These are phyloP conservation scores for Irpex rosettiformis DNA, from an alignment of 1,284 basidiomycete genomes.

Conservation along the genomic window DNA sequence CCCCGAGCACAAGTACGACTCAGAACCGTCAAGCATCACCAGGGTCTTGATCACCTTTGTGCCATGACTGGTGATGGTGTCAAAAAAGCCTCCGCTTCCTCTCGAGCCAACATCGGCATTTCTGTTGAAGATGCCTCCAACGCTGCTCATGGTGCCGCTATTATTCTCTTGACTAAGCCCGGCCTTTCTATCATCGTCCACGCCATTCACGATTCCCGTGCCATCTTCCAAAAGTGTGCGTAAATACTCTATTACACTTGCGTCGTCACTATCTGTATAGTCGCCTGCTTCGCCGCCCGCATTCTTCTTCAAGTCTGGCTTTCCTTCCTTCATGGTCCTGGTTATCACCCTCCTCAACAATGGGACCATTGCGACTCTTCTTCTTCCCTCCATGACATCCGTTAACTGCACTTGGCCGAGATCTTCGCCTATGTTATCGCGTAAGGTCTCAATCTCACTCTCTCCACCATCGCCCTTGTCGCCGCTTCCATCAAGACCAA, in stretches of 20 bases:
- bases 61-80: slow-evolving; percentile 98
- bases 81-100: slow-evolving; percentile 92
- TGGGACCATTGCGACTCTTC: slow-evolving; percentile 98
- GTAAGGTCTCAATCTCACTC: slow-evolving; percentile 90
- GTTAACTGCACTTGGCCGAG: slow-evolving; percentile 95
- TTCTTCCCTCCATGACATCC: slow-evolving; percentile 86
- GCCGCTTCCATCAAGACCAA: slow-evolving; percentile 82
- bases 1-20: slow-evolving; percentile 96
- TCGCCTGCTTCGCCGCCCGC: slow-evolving; percentile 95
- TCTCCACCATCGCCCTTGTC: slow-evolving; percentile 84
- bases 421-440: slow-evolving; percentile 95
- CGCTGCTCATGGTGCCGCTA: slow-evolving; percentile 92
- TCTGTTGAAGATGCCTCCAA: slow-evolving; percentile 97
- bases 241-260: slow-evolving; percentile 93
- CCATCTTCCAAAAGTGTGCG: slow-evolving; percentile 98
- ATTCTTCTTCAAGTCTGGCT: slow-evolving; percentile 95
- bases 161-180: slow-evolving; percentile 93
- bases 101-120: slow-evolving; percentile 95
- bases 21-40: slow-evolving; percentile 91
- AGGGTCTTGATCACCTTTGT: slow-evolving; percentile 85
- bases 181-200: slow-evolving; percentile 97
- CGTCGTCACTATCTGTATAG: slow-evolving; percentile 96
- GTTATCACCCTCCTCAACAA: slow-evolving; percentile 97
- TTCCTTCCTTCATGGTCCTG: slow-evolving; percentile 99
- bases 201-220: slow-evolving; percentile 91